Evolutionary conservation across 2,329 filamentous ascomycete species (phyloP).

Genomic region (Rhynchosporium secalis): DNA sequence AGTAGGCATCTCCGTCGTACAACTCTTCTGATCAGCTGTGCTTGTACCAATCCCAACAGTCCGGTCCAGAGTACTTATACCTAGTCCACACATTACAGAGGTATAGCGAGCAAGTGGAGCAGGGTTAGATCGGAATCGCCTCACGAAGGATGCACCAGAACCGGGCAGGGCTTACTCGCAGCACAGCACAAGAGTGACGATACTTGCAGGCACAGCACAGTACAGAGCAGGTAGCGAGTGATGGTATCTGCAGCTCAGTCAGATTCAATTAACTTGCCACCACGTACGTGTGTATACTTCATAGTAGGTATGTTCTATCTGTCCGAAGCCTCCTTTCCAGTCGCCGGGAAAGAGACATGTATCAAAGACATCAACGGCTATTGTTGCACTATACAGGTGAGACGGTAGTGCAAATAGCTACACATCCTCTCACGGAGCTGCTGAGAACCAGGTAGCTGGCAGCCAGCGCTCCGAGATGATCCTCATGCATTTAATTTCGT

Average conservation of each 20-base stretch:
- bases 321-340: neutral
- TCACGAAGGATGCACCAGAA: no score
- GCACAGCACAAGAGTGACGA: neutral
- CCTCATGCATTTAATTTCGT: slow-evolving; percentile 6
- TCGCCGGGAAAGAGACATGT: neutral
- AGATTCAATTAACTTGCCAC: neutral
- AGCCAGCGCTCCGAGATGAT: slow-evolving; percentile 7
- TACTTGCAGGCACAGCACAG: neutral
- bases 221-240: neutral
- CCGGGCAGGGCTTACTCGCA: no score
- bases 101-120: neutral
- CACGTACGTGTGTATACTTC: slow-evolving; percentile 1
- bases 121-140: no score
- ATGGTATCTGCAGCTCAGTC: neutral
- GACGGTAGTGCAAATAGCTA: slow-evolving; percentile 2
- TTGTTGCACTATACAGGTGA: slow-evolving; percentile 11
- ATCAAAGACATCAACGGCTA: slow-evolving; percentile 15
- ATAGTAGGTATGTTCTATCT: neutral
- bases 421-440: slow-evolving; percentile 8
- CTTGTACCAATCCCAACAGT: slow-evolving; percentile 3
- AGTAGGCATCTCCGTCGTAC: neutral
- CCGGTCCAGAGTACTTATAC: neutral
- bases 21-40: slow-evolving; percentile 10
- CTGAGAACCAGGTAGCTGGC: slow-evolving; percentile 21
- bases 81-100: neutral